A percentile compares a stretch with the other conserved stretches of the same genome.
phyloP scores from a whole-genome alignment of 202 grass and related monocot genomes.

The Eragrostis tef region DNA sequence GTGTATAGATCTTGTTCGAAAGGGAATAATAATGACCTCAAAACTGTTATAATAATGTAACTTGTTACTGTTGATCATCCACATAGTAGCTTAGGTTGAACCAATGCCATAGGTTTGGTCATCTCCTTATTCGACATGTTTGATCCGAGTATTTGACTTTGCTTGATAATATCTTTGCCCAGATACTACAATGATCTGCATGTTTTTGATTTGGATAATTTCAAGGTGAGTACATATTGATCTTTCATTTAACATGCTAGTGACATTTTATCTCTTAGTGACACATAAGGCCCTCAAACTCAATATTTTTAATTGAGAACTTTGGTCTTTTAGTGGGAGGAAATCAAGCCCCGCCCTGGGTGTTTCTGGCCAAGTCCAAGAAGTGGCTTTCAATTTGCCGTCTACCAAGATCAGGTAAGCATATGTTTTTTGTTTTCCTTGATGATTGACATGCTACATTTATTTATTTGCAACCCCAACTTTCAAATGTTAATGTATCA shows the following conservation, averaged over 20 bases:
- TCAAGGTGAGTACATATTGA: slow-evolving; percentile 69
- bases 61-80: slow-evolving; percentile 34
- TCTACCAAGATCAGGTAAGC: slow-evolving; percentile 95
- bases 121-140: slow-evolving; percentile 24
- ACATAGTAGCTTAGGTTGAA: slow-evolving; percentile 22
- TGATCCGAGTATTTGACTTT: slow-evolving; percentile 20
- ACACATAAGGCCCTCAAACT: slow-evolving; percentile 10
- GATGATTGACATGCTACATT: slow-evolving; percentile 8
- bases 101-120: not conserved
- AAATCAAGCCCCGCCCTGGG: slow-evolving; percentile 88
- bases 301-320: slow-evolving; percentile 43
- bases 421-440: slow-evolving; percentile 28
- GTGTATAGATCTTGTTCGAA: slow-evolving; percentile 25
- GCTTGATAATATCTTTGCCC: slow-evolving; percentile 45
- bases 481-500: slow-evolving; percentile 6
- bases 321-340: slow-evolving; percentile 78
- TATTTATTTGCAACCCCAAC: not conserved
- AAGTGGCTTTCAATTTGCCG: slow-evolving; percentile 96
- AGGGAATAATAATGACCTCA: not conserved
- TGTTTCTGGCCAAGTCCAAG: slow-evolving; percentile 93
- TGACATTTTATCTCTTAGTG: slow-evolving; percentile 11
- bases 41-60: slow-evolving; percentile 23
- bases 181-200: slow-evolving; percentile 96
- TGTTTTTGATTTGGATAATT: slow-evolving; percentile 94
- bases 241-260: slow-evolving; percentile 33